Evolutionary conservation across 495 filamentous ascomycete species (phyloP).

Genomic region (Rusavskia elegans): DNA sequence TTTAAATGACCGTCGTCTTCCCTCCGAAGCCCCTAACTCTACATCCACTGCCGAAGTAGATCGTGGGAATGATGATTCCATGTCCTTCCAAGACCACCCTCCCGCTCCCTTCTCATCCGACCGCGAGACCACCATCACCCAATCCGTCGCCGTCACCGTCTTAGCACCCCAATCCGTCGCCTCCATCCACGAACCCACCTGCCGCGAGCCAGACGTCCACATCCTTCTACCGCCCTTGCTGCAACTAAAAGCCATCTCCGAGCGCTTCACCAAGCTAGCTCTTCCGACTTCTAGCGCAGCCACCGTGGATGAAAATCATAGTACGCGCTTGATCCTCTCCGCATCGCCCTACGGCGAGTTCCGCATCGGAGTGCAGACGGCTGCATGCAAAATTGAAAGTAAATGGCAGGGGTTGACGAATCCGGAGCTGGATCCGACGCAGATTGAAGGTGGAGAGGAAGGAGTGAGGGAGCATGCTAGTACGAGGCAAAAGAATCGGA

Average conservation of each 20-base stretch:
- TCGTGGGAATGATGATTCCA: conserved; percentile 12
- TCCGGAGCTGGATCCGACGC: conserved; percentile 61
- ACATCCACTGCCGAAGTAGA: background rate
- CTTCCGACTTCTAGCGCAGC: conserved; percentile 7
- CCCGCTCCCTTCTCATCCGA: conserved; percentile 30
- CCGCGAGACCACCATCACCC: conserved; percentile 79
- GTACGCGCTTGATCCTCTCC: conserved; percentile 41
- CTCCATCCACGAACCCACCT: conserved; percentile 74
- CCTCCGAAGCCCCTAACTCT: conserved; percentile 14
- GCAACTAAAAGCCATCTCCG: conserved; percentile 78
- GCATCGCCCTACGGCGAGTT: conserved; percentile 89
- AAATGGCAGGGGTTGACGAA: conserved; percentile 72
- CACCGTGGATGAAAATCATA: background rate
- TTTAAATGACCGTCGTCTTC: conserved; percentile 9
- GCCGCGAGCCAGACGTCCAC: conserved; percentile 85
- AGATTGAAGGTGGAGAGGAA: conserved; percentile 46
- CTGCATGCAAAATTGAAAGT: conserved; percentile 64
- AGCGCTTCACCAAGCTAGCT: conserved; percentile 79
- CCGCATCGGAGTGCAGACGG: conserved; percentile 55
- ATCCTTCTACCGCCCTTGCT: conserved; percentile 71
- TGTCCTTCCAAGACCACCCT: background rate
- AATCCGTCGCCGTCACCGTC: conserved; percentile 87
- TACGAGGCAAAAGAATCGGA: conserved; percentile 46
- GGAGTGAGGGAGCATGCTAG: conserved; percentile 55
- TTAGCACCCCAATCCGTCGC: conserved; percentile 65